Evolutionary conservation across 2,329 filamentous ascomycete species (phyloP).

Genomic region (Coniochaeta sp.): DNA sequence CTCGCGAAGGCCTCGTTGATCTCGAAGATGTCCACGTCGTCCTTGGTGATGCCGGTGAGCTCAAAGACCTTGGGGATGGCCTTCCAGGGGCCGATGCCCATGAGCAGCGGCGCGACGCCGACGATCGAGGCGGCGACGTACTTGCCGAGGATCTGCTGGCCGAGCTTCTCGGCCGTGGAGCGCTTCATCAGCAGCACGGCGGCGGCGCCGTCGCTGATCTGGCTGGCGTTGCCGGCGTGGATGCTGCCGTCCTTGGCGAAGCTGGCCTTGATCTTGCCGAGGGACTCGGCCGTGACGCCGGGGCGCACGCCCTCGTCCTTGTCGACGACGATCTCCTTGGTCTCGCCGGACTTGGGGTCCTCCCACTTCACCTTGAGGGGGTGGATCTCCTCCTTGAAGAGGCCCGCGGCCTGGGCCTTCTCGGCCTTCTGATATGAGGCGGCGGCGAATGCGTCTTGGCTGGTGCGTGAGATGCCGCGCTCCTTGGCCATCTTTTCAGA

Average conservation of each 20-base stretch:
- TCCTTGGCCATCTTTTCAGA: conserved; percentile 95
- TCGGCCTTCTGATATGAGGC: conserved; percentile 83
- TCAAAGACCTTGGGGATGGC: conserved; percentile 88
- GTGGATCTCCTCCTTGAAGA: conserved; percentile 86
- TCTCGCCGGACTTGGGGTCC: conserved; percentile 85
- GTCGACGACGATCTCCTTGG: conserved; percentile 72
- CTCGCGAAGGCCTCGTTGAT: conserved; percentile 99
- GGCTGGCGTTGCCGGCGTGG: conserved; percentile 92
- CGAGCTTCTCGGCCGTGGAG: conserved; percentile 78
- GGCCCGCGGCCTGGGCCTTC: conserved; percentile 77
- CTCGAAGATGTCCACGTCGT: conserved; percentile 95
- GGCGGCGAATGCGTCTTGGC: conserved; percentile 93
- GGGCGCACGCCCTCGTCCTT: conserved; percentile 82
- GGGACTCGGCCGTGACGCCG: conserved; percentile 78
- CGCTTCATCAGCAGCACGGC: conserved; percentile 95
- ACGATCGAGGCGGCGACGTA: conserved; percentile 80
- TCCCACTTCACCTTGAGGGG: conserved; percentile 82
- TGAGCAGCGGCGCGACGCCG: conserved; percentile 85
- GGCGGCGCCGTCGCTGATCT: conserved; percentile 92
- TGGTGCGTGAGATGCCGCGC: conserved; percentile 59
- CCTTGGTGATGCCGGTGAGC: conserved; percentile 76
- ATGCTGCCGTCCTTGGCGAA: conserved; percentile 90
- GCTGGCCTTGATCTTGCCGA: conserved; percentile 84
- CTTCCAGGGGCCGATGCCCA: conserved; percentile 94
- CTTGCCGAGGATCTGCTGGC: conserved; percentile 86